These are phyloP conservation scores for Russula lepida DNA, from an alignment of 768 basidiomycete genomes.

Conservation along the genomic window DNA sequence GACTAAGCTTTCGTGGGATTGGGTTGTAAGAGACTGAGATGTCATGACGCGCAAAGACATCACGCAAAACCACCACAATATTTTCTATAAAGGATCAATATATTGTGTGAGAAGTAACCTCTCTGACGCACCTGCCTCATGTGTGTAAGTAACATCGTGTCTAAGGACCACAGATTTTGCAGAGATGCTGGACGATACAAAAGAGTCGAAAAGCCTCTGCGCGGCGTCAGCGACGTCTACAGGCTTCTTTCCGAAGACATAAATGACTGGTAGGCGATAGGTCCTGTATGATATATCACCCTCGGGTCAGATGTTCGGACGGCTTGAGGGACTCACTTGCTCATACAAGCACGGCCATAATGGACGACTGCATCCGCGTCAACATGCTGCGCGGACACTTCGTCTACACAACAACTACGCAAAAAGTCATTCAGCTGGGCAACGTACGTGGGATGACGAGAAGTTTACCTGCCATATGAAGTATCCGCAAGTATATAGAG, in stretches of 20 bases:
- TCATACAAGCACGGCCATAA: conserved; percentile 95
- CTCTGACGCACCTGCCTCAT: conserved; percentile 45
- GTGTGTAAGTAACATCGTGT: conserved; percentile 72
- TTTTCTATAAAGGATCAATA: conserved; percentile 26
- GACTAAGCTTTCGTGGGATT: conserved; percentile 24
- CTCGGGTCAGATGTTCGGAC: background rate
- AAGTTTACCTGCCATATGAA: conserved; percentile 83
- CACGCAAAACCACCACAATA: conserved; percentile 28
- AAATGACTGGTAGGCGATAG: conserved; percentile 80
- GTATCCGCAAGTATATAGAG: conserved; percentile 94
- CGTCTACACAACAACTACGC: conserved; percentile 88
- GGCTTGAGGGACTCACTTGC: conserved; percentile 42
- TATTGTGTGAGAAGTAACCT: background rate
- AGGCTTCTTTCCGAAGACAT: conserved; percentile 74
- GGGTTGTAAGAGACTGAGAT: conserved; percentile 29
- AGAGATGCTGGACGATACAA: conserved; percentile 22
- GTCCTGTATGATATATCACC: conserved; percentile 42
- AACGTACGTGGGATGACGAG: background rate
- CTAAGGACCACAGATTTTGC: conserved; percentile 44
- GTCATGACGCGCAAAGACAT: conserved; percentile 11
- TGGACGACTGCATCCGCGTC: conserved; percentile 89
- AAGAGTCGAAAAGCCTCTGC: conserved; percentile 31
- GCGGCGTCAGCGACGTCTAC: conserved; percentile 52
- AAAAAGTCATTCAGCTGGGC: background rate
- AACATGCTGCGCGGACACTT: conserved; percentile 90